Conservation (phyloP, 345 rosid species). For the Citrus trifoliata region DNA sequence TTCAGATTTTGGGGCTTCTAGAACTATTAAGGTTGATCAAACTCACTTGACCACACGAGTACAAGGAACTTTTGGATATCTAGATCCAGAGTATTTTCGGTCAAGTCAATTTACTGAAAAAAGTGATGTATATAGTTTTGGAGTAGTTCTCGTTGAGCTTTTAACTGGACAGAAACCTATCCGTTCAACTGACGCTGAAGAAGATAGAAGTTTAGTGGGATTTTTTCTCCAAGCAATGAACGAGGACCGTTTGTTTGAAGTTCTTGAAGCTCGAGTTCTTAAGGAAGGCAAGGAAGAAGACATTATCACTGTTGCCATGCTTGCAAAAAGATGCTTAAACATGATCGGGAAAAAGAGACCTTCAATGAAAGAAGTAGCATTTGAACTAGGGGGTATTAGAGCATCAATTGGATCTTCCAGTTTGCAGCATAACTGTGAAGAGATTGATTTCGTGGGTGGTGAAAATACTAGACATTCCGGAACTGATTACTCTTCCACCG, state of each 20-base stretch:
- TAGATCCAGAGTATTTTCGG: neutral
- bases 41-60: neutral
- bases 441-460: too few species aligned
- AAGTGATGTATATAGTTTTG: neutral
- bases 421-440: too few species aligned
- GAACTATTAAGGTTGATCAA: neutral
- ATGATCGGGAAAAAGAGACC: too few species aligned
- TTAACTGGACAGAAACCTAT: neutral
- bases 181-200: neutral
- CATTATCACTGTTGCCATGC: too few species aligned
- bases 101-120: neutral
- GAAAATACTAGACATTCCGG: too few species aligned
- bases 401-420: too few species aligned
- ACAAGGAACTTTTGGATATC: neutral
- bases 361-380: too few species aligned
- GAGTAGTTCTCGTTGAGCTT: neutral
- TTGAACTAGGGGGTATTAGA: too few species aligned
- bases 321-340: too few species aligned
- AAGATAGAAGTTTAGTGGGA: neutral
- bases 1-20: neutral
- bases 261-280: slow-evolving; percentile 4
- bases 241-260: neutral
- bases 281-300: neutral
- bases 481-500: too few species aligned
- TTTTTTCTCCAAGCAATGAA: slow-evolving; percentile 11